Conservation (phyloP, 768 basidiomycete genomes). For the Mycena amicta region DNA sequence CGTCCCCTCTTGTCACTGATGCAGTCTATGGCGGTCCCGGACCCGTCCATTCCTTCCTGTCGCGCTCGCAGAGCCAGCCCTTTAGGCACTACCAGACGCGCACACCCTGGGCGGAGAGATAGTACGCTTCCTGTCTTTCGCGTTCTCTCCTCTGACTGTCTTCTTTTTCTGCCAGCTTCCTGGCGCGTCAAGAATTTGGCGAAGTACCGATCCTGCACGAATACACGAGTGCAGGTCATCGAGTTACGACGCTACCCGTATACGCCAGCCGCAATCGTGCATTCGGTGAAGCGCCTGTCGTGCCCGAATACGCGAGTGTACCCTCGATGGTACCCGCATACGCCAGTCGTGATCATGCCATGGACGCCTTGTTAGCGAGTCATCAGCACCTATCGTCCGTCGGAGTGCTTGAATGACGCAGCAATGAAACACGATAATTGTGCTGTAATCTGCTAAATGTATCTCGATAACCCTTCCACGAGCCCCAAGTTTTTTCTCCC, state of each 20-base stretch:
- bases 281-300: neutral
- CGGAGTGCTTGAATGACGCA: no score
- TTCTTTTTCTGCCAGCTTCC: neutral
- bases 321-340: no score
- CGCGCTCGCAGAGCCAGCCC: constrained; percentile 6
- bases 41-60: constrained; percentile 9
- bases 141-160: no score
- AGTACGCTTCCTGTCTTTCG: constrained; percentile 9
- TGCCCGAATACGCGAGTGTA: neutral
- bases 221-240: neutral
- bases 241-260: neutral
- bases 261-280: neutral
- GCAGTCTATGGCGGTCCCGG: constrained; percentile 21
- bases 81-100: neutral
- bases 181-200: neutral
- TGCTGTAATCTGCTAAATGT: no score
- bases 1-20: constrained; percentile 7
- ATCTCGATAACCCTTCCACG: no score
- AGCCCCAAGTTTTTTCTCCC: no score
- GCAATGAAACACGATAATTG: no score
- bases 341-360: no score
- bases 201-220: neutral
- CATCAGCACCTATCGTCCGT: no score
- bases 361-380: no score
- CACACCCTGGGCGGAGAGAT: constrained; percentile 12